Evolutionary conservation across 139 green algal species (phyloP).

Genomic region (Auxenochlorella protothecoides): DNA sequence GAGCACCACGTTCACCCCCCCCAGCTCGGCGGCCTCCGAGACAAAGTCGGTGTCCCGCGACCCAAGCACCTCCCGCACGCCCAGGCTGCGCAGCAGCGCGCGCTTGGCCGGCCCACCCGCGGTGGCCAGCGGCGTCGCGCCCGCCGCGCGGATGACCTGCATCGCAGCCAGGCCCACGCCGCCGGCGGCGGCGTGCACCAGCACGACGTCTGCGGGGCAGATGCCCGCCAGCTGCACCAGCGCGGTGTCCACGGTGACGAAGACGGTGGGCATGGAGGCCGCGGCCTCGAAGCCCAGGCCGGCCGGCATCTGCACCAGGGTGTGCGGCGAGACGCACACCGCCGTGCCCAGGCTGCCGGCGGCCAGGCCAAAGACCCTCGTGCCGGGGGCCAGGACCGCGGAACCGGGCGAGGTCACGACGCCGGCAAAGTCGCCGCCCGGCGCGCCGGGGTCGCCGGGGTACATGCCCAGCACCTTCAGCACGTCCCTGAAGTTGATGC

Average conservation of each 20-base stretch:
- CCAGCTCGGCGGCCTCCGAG: neutral
- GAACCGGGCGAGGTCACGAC: slow-evolving; percentile 10
- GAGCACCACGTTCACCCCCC: slow-evolving; percentile 31
- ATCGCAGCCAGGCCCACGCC: slow-evolving; percentile 66
- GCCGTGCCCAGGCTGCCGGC: slow-evolving; percentile 51
- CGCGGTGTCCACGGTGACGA: slow-evolving; percentile 51
- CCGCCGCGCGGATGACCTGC: slow-evolving; percentile 38
- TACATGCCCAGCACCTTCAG: slow-evolving; percentile 51
- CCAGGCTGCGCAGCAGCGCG: slow-evolving; percentile 37
- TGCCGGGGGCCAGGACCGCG: slow-evolving; percentile 14
- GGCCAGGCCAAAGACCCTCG: slow-evolving; percentile 64
- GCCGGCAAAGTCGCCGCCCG: slow-evolving; percentile 40
- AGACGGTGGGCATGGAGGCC: slow-evolving; percentile 69
- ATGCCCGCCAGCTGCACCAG: slow-evolving; percentile 10
- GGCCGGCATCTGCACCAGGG: slow-evolving; percentile 48
- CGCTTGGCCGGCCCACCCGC: slow-evolving; percentile 49
- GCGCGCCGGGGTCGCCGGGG: slow-evolving; percentile 29
- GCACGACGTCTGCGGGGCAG: slow-evolving; percentile 21
- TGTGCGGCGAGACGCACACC: slow-evolving; percentile 40
- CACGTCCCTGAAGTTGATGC: slow-evolving; percentile 44
- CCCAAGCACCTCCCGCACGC: slow-evolving; percentile 25
- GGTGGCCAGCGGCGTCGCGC: slow-evolving; percentile 37
- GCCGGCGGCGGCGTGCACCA: slow-evolving; percentile 61
- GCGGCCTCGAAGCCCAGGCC: slow-evolving; percentile 53
- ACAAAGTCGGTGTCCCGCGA: slow-evolving; percentile 55